phyloP scores from a whole-genome alignment of 768 basidiomycete genomes.

The Mycena alexandri region DNA sequence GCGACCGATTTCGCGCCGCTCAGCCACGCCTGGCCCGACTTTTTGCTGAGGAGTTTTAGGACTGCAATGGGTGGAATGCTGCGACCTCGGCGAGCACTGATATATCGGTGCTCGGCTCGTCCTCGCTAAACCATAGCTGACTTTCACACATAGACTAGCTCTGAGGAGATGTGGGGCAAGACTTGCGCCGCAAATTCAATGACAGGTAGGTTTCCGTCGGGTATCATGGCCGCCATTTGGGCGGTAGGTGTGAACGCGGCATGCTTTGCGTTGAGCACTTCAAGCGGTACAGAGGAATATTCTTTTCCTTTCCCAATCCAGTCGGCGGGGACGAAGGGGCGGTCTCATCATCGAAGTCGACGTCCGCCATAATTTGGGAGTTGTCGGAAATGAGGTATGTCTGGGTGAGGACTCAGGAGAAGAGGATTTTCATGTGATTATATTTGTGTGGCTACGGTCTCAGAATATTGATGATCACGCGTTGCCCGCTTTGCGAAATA shows the following conservation, averaged over 20 bases:
- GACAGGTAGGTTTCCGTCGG: background rate
- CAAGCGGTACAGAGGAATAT: background rate
- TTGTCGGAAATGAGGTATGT: no score
- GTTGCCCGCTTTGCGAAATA: no score
- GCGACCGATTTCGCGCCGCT: constrained; percentile 37
- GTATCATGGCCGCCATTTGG: background rate
- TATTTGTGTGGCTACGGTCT: no score
- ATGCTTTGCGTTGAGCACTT: background rate
- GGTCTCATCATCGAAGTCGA: background rate
- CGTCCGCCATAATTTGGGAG: background rate
- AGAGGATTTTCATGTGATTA: no score
- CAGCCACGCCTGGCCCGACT: constrained; percentile 39
- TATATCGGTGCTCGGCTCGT: background rate
- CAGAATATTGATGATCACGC: no score
- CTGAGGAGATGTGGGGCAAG: background rate
- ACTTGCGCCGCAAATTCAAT: background rate
- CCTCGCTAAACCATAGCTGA: constrained; percentile 1
- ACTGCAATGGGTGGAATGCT: background rate
- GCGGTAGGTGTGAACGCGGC: no score
- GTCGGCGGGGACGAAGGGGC: background rate
- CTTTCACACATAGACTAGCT: background rate
- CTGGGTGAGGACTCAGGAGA: no score
- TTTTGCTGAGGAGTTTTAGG: constrained; percentile 1
- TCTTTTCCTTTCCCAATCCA: background rate
- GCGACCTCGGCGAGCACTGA: background rate